A percentile compares a stretch with the other conserved stretches of the same genome.
Evolutionary conservation across 1,284 basidiomycete species (phyloP).

Genomic region (Chondrostereum purpureum): DNA sequence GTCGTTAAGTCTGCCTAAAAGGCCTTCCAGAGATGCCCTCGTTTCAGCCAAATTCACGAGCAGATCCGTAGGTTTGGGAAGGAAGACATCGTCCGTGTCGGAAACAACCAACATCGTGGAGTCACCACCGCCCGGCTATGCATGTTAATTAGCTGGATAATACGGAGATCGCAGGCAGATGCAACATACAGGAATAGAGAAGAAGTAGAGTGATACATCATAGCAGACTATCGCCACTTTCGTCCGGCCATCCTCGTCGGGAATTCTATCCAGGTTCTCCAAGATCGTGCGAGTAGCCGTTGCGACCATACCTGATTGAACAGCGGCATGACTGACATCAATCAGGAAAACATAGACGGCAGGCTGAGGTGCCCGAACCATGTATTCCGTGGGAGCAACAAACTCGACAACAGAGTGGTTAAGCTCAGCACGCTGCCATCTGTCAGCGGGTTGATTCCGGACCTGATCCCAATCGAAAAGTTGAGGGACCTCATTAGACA

Average conservation of each 20-base stretch:
- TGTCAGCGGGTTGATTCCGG: conserved; percentile 90
- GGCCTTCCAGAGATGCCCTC: conserved; percentile 73
- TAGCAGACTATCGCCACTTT: conserved; percentile 93
- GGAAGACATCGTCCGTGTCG: conserved; percentile 94
- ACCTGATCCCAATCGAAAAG: conserved; percentile 98
- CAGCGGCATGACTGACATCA: conserved; percentile 89
- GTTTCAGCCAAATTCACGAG: conserved; percentile 91
- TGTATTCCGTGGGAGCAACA: conserved; percentile 98
- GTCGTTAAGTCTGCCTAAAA: conserved; percentile 81
- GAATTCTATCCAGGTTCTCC: conserved; percentile 92
- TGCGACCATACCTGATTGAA: conserved; percentile 96
- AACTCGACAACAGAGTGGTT: conserved; percentile 94
- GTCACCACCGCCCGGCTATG: conserved; percentile 74
- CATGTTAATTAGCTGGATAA: conserved; percentile 4
- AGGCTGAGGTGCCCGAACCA: conserved; percentile 97
- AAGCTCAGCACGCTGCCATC: conserved; percentile 91
- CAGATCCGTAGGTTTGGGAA: conserved; percentile 94
- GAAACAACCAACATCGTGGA: conserved; percentile 96
- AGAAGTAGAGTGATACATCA: conserved; percentile 94
- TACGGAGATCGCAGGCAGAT: conserved; percentile 1
- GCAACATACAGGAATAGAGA: conserved; percentile 74
- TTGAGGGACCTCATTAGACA: conserved; percentile 98
- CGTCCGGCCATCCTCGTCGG: conserved; percentile 90
- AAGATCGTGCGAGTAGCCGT: conserved; percentile 94
- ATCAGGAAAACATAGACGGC: conserved; percentile 97